These are phyloP conservation scores for Solanum chacoense DNA, from an alignment of 305 asterid species.

Conservation along the genomic window DNA sequence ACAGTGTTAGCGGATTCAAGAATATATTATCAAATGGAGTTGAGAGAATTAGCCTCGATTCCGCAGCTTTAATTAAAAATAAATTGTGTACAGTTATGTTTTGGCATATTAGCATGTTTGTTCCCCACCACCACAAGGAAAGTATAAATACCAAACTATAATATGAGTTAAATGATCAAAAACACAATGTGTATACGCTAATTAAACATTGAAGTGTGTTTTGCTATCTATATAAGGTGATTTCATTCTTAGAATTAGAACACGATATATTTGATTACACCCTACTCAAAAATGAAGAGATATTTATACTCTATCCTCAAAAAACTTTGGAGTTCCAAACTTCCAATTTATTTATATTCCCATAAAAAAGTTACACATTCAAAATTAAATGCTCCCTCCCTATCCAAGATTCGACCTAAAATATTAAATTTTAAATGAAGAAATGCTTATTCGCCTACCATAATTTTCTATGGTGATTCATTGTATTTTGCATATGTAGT, in stretches of 20 bases:
- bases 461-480: too few species aligned
- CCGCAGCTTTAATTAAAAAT: slow-evolving; percentile 18
- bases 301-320: too few species aligned
- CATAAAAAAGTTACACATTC: not conserved
- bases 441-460: accelerated
- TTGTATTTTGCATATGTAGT: too few species aligned
- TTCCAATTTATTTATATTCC: accelerated
- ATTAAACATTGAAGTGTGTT: not conserved
- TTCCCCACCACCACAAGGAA: slow-evolving; percentile 10
- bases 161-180: too few species aligned
- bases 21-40: slow-evolving; percentile 22
- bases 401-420: not conserved
- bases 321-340: not conserved
- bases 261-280: not conserved
- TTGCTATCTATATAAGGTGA: too few species aligned
- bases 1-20: slow-evolving; percentile 38
- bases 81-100: slow-evolving; percentile 2
- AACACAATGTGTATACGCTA: not conserved
- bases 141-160: not conserved
- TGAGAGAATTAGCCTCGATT: slow-evolving; percentile 20
- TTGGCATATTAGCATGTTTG: slow-evolving; percentile 20
- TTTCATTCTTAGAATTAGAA: not conserved
- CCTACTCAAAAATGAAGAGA: not conserved
- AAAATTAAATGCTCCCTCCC: not conserved
- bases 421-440: not conserved